These are phyloP conservation scores for Hymenoscyphus fructigenus DNA, from an alignment of 2,329 filamentous ascomycete species.

Conservation along the genomic window DNA sequence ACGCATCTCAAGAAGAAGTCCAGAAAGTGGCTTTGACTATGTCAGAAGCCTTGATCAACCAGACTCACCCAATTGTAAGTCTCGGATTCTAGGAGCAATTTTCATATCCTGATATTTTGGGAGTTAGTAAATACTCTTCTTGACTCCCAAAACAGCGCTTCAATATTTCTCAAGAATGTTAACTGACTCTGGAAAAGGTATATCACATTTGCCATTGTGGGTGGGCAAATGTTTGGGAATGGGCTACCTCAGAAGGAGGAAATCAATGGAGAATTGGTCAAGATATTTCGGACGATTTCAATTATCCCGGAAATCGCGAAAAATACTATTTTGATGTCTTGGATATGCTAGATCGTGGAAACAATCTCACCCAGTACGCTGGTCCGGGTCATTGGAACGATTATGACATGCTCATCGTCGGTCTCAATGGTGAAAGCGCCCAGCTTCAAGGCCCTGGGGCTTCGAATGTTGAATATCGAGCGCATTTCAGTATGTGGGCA, in stretches of 20 bases:
- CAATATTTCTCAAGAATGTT: too few relatives aligned
- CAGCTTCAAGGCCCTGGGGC: constrained; percentile 43
- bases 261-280: constrained; percentile 49
- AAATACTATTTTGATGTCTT: constrained; percentile 30
- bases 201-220: constrained; percentile 56
- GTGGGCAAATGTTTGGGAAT: constrained; percentile 45
- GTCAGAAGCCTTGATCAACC: constrained; percentile 48
- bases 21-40: constrained; percentile 40
- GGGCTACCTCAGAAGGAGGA: constrained; percentile 38
- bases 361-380: constrained; percentile 44
- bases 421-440: constrained; percentile 23
- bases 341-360: constrained; percentile 50
- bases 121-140: too few relatives aligned
- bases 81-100: too few relatives aligned
- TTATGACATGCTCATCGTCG: constrained; percentile 32
- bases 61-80: constrained; percentile 48
- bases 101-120: too few relatives aligned
- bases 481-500: constrained; percentile 30
- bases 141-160: too few relatives aligned
- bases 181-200: constrained; percentile 33
- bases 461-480: constrained; percentile 34
- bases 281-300: constrained; percentile 41
- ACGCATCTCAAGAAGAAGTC: constrained; percentile 37
- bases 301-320: constrained; percentile 27
- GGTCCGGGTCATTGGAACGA: constrained; percentile 53